A percentile compares a stretch with the other conserved stretches of the same genome.
Conservation (phyloP, 2,329 filamentous ascomycete species). For the Aspergillus tubingensis region DNA sequence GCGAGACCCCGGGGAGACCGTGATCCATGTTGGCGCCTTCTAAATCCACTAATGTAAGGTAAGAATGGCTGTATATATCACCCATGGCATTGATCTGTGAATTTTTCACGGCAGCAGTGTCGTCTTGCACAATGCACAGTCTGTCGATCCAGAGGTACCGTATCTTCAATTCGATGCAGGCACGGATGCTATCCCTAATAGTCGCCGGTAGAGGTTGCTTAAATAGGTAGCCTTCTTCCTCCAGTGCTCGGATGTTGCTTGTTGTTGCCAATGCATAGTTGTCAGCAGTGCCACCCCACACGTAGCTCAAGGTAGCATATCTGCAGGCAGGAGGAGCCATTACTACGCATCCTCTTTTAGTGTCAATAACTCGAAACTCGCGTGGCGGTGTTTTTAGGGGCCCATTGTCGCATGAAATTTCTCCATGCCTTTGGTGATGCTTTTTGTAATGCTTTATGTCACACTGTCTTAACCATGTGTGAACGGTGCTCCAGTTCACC, state of each 20-base stretch:
- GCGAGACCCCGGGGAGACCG: neutral
- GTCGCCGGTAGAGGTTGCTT: neutral
- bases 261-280: neutral
- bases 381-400: neutral
- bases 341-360: neutral
- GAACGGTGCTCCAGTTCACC: neutral
- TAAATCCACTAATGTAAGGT: neutral
- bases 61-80: neutral
- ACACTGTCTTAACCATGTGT: no score
- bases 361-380: neutral
- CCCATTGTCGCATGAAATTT: neutral
- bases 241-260: neutral
- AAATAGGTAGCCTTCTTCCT: neutral
- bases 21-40: neutral
- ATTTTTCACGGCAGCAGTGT: neutral
- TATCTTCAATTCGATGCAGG: neutral
- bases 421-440: no score
- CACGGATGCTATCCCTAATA: neutral
- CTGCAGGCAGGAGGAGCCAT: neutral
- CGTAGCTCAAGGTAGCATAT: conserved; percentile 5
- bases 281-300: neutral
- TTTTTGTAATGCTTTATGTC: no score
- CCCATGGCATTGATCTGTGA: neutral
- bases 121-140: conserved; percentile 4
- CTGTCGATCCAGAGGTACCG: conserved; percentile 4